Percentiles rank a stretch among this genome's conserved stretches.
These are phyloP conservation scores for Monosporozyma unispora DNA, from an alignment of 805 yeast species.

Conservation along the genomic window DNA sequence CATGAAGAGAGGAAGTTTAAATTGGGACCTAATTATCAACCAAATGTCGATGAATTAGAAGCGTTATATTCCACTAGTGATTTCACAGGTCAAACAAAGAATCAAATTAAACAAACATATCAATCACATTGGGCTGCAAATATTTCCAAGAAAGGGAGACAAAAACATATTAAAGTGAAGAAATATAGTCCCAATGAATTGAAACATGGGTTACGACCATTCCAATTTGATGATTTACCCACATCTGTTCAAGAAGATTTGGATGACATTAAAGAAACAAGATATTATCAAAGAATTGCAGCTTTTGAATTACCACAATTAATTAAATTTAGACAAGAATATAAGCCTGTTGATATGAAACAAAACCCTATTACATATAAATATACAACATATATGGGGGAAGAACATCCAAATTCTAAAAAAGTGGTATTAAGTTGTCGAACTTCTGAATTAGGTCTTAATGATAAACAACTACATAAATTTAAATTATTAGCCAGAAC, in stretches of 20 bases:
- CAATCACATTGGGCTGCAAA: background rate
- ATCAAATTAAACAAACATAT: constrained; percentile 32
- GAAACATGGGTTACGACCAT: constrained; percentile 24
- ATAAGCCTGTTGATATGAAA: constrained; percentile 38
- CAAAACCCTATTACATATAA: constrained; percentile 54
- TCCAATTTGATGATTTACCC: constrained; percentile 57
- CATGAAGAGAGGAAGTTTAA: constrained; percentile 49
- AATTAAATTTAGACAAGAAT: constrained; percentile 64
- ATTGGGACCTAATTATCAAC: constrained; percentile 44
- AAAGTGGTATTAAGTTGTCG: constrained; percentile 56
- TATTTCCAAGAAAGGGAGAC: background rate
- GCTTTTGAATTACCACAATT: constrained; percentile 89
- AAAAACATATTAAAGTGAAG: background rate
- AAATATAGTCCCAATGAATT: constrained; percentile 1
- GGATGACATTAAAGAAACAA: constrained; percentile 61
- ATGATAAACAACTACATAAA: constrained; percentile 52
- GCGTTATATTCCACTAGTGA: constrained; percentile 45
- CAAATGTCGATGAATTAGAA: constrained; percentile 43
- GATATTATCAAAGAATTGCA: constrained; percentile 70
- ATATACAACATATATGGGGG: constrained; percentile 69
- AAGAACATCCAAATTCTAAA: constrained; percentile 46
- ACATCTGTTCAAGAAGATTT: constrained; percentile 63
- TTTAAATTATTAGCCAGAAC: constrained; percentile 70
- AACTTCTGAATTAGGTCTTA: constrained; percentile 45
- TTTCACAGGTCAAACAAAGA: constrained; percentile 33